Percentiles rank a stretch among this genome's conserved stretches.
These are phyloP conservation scores for Trichoderma aggressivum DNA, from an alignment of 2,329 filamentous ascomycete species.

Conservation along the genomic window DNA sequence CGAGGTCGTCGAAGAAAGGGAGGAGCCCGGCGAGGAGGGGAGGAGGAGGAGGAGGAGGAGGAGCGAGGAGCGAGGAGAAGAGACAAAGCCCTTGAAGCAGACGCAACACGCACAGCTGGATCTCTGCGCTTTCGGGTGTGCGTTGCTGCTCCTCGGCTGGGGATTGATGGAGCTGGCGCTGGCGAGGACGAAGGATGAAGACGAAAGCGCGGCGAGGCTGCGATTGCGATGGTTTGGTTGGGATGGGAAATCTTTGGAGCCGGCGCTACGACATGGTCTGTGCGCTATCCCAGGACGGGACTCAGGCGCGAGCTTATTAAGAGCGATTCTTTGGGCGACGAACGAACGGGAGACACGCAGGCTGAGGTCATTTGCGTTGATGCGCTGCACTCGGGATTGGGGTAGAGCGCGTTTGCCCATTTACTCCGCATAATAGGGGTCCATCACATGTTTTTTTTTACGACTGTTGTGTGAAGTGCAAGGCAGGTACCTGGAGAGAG, in stretches of 20 bases:
- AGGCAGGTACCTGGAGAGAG: no score
- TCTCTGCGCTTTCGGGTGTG: conserved; percentile 16
- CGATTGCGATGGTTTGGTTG: conserved; percentile 13
- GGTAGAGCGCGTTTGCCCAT: not conserved
- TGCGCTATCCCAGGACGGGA: not conserved
- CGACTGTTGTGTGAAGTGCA: not conserved
- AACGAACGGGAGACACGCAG: not conserved
- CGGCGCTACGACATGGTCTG: conserved; percentile 10
- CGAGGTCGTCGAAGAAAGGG: not conserved
- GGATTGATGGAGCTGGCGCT: not conserved
- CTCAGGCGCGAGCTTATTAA: not conserved
- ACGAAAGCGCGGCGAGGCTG: conserved; percentile 19
- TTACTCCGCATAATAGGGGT: conserved; percentile 11
- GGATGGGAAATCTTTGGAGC: conserved; percentile 15
- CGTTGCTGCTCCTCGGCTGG: conserved; percentile 17
- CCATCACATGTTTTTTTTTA: not conserved
- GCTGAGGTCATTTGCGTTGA: not conserved
- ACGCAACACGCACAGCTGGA: conserved; percentile 11
- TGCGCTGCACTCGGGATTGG: not conserved
- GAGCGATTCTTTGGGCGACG: not conserved
- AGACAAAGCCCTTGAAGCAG: conserved; percentile 3
- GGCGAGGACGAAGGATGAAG: not conserved
- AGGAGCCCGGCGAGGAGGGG: not conserved
- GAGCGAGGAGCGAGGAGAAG: not conserved
- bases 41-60: not conserved